phyloP scores from a whole-genome alignment of 2,329 filamentous ascomycete genomes.

The Colletotrichum paranaense region DNA sequence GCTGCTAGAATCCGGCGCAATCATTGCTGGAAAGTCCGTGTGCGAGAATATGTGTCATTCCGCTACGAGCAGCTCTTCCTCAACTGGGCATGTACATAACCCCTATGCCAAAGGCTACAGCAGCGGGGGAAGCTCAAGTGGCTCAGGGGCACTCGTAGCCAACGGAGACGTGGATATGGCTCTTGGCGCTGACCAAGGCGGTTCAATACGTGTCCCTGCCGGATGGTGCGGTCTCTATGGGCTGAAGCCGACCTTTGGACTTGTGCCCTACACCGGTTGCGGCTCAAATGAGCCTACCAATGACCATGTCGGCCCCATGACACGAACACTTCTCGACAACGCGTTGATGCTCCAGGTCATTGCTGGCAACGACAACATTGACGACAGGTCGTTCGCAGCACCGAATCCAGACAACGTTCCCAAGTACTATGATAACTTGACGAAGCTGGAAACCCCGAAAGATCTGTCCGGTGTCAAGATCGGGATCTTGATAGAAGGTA shows the following conservation, averaged over 20 bases:
- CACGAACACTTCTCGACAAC: conserved; percentile 51
- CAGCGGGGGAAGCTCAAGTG: conserved; percentile 45
- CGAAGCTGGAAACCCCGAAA: conserved; percentile 49
- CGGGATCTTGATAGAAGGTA: conserved; percentile 44
- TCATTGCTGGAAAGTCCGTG: conserved; percentile 41
- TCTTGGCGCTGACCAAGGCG: conserved; percentile 46
- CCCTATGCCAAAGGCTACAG: conserved; percentile 41
- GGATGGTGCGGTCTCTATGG: conserved; percentile 46
- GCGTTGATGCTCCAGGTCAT: conserved; percentile 51
- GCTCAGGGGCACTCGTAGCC: conserved; percentile 44
- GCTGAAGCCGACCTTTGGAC: conserved; percentile 52
- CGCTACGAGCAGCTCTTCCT: conserved; percentile 42
- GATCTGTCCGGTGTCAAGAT: conserved; percentile 49
- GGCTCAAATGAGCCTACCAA: conserved; percentile 52
- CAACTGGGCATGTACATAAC: conserved; percentile 44
- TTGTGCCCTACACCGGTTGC: conserved; percentile 58
- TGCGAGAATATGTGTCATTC: conserved; percentile 46
- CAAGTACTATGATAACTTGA: conserved; percentile 48
- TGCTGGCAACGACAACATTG: conserved; percentile 57
- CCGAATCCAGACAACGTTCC: conserved; percentile 53
- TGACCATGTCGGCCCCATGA: conserved; percentile 58
- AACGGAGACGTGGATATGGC: conserved; percentile 41
- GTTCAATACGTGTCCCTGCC: conserved; percentile 46
- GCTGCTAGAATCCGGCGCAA: conserved; percentile 40
- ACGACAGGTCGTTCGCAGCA: conserved; percentile 43